phyloP scores from a whole-genome alignment of 805 yeast species.

The Sugiyamaella marilandica region DNA sequence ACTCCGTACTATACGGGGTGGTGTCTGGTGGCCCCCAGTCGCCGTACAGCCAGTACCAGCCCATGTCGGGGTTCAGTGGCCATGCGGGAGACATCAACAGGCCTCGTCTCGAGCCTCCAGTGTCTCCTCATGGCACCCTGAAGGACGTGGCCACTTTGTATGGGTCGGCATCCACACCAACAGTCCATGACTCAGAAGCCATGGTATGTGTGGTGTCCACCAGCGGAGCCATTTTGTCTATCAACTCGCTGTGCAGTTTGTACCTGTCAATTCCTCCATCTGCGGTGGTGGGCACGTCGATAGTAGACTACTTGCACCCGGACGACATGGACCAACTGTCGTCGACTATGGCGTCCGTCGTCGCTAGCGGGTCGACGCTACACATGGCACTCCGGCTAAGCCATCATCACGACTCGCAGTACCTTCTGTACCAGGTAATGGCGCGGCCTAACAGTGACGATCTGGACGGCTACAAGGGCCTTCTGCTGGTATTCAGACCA shows the following conservation, averaged over 20 bases:
- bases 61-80: not conserved
- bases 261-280: conserved; percentile 12
- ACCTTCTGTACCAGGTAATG: conserved; percentile 8
- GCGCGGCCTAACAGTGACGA: conserved; percentile 16
- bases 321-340: conserved; percentile 18
- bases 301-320: conserved; percentile 20
- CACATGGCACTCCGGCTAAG: conserved; percentile 16
- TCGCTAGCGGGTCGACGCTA: conserved; percentile 8
- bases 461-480: conserved; percentile 11
- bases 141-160: not conserved
- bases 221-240: conserved; percentile 16
- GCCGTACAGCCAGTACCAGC: not conserved
- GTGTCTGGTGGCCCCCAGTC: not conserved
- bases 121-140: not conserved
- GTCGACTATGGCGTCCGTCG: conserved; percentile 10
- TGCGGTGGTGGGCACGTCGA: conserved; percentile 7
- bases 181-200: not conserved
- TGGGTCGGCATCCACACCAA: not conserved
- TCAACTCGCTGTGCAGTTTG: conserved; percentile 13
- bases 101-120: conserved; percentile 1
- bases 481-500: conserved; percentile 12
- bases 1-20: not conserved
- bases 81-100: not conserved
- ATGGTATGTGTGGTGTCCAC: conserved; percentile 17
- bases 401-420: conserved; percentile 1